Evolutionary conservation across 495 filamentous ascomycete species (phyloP).

Genomic region (Coniosporium apollinis): DNA sequence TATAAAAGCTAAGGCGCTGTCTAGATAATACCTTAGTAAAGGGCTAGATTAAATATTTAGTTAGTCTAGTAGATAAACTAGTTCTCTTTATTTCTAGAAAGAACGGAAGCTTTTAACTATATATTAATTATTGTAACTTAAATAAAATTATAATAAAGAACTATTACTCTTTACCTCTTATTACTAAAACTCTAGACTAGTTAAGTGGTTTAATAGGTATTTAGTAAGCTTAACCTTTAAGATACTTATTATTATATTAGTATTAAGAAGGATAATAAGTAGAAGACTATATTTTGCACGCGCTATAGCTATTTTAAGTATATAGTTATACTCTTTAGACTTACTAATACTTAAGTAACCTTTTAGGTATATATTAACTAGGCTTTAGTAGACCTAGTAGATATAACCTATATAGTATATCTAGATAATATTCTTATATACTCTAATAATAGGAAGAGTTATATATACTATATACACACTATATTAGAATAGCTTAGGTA

Average conservation of each 20-base stretch:
- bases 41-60: slow-evolving; percentile 6
- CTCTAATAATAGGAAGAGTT: slow-evolving; percentile 1
- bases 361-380: slow-evolving; percentile 7
- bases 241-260: slow-evolving; percentile 8
- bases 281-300: slow-evolving; percentile 5
- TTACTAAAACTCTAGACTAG: slow-evolving; percentile 6
- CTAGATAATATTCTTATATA: slow-evolving; percentile 9
- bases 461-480: slow-evolving; percentile 1
- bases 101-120: slow-evolving; percentile 8
- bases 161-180: slow-evolving; percentile 7
- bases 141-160: slow-evolving; percentile 13
- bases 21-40: background rate
- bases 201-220: slow-evolving; percentile 3
- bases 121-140: slow-evolving; percentile 10
- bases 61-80: background rate
- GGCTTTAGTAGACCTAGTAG: slow-evolving; percentile 1
- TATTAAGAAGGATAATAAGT: slow-evolving; percentile 6
- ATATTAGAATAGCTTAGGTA: background rate
- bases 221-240: slow-evolving; percentile 10
- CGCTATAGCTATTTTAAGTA: slow-evolving; percentile 5
- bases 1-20: background rate
- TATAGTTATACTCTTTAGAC: slow-evolving; percentile 4
- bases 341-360: slow-evolving; percentile 4
- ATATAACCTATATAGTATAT: slow-evolving; percentile 5
- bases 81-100: slow-evolving; percentile 12